Evolutionary conservation across 2,329 filamentous ascomycete species (phyloP).

Genomic region (Xylaria sp.): DNA sequence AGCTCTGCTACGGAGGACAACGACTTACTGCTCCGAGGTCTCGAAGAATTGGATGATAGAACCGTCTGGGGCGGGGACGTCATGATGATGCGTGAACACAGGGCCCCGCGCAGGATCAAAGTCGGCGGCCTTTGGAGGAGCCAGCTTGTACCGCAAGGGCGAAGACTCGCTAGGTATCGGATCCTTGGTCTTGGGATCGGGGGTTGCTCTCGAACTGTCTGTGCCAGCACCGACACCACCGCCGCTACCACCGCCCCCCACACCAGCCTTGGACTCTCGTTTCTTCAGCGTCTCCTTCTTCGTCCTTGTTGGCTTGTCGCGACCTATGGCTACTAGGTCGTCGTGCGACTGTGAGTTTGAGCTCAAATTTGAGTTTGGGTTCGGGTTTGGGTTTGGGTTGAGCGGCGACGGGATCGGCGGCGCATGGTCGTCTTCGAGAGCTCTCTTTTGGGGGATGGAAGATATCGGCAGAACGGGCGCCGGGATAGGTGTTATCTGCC

Average conservation of each 20-base stretch:
- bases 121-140: constrained; percentile 70
- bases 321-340: constrained; percentile 53
- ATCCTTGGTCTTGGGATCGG: constrained; percentile 64
- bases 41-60: constrained; percentile 68
- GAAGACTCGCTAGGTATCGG: constrained; percentile 58
- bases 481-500: constrained; percentile 49
- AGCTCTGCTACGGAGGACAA: background rate
- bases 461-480: constrained; percentile 52
- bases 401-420: constrained; percentile 79
- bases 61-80: constrained; percentile 61
- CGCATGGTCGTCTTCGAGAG: constrained; percentile 75
- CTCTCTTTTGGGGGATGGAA: constrained; percentile 72
- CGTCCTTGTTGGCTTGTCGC: constrained; percentile 62
- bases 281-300: constrained; percentile 78
- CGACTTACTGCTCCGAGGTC: constrained; percentile 71
- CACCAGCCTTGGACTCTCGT: constrained; percentile 67
- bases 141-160: constrained; percentile 71
- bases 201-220: constrained; percentile 66
- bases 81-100: constrained; percentile 67
- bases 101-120: constrained; percentile 70
- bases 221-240: constrained; percentile 47
- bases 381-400: constrained; percentile 65
- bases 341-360: constrained; percentile 53
- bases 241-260: background rate
- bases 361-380: constrained; percentile 39